Conservation (phyloP, 805 yeast genomes). For the Suhomyces pyralidae region DNA sequence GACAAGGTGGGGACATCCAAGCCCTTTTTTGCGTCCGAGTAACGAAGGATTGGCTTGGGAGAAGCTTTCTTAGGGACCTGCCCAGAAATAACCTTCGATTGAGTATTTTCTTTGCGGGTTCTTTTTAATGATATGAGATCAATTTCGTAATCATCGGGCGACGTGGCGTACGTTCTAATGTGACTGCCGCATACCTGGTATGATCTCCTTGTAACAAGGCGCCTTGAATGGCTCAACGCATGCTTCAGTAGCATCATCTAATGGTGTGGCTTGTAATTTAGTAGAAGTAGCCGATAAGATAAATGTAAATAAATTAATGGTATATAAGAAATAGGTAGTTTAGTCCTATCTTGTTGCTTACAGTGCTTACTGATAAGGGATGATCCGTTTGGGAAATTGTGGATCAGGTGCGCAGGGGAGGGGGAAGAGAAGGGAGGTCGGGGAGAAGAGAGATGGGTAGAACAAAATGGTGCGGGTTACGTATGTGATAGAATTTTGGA, state of each 20-base stretch:
- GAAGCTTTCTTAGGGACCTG: neutral
- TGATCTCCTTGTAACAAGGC: neutral
- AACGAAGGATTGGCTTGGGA: neutral
- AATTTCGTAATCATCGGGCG: conserved; percentile 10
- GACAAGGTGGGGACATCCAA: neutral
- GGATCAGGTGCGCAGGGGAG: neutral
- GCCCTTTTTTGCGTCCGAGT: neutral
- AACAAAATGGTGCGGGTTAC: neutral
- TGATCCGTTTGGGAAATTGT: neutral
- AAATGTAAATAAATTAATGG: neutral
- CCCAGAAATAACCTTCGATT: neutral
- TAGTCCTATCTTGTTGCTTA: neutral
- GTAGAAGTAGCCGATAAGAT: neutral
- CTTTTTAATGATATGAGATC: conserved; percentile 11
- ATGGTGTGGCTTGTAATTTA: neutral
- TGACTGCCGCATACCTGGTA: neutral
- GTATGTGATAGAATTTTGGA: neutral
- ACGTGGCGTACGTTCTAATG: neutral
- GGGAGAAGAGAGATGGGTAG: neutral
- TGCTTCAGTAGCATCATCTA: conserved; percentile 2
- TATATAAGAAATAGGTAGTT: neutral
- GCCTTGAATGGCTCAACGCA: neutral
- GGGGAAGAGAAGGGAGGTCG: neutral
- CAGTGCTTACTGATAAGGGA: neutral
- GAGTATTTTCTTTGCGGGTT: neutral